Evolutionary conservation across 352 stramenopile genomes (phyloP), one percentile per base, ranked within the genome.

Genomic region (Pythium folliculosum): DNA sequence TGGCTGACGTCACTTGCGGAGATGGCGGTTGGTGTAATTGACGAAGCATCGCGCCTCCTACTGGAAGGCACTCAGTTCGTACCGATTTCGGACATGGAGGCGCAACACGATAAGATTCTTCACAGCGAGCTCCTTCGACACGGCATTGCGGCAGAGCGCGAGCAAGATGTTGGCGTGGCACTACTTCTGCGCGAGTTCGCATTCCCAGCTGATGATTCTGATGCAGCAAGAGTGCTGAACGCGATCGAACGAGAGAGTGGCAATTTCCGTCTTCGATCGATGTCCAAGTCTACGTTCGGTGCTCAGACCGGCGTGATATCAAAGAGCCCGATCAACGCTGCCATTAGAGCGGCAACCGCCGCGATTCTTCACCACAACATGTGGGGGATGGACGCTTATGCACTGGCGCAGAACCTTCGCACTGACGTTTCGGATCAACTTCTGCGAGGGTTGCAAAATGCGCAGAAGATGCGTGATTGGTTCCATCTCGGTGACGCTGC

Each of bases 291-390:
- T 19, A n/a, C 30, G 0, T 64, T 64, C 45, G 54, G 45, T 47
- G 48, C 43, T 21, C 23, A 54, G 9, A 38, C 53, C 9, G 47
- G 14, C 1, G 37, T 51, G 16, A 56, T 57, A 13, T 62, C 65
- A 9, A 63, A 8, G n/a, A 71, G 67, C 23, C 51, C 65, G 3
- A 54, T 93, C 35, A 91, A 82, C 56, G 72, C 70, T 7, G 87
- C 87, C 10, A 85, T 95, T 51, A 82, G 82, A 50, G 79, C 83
- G 13, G 82, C 87, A 0, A 80, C 80, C n/a, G 87, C 87, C 32
- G 85, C 85, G 23, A 92, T 95, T 67, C 70, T 95, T 25, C 85
- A 95, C 55, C 87, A 95, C 59, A 95, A 95, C 56, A 92, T 94
- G 87, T 94, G 82, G 83, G 81, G 82, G 19, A 89, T 93, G 80